Evolutionary conservation across 352 stramenopile species (phyloP).

Genomic region (Stramenopiles sp.): DNA sequence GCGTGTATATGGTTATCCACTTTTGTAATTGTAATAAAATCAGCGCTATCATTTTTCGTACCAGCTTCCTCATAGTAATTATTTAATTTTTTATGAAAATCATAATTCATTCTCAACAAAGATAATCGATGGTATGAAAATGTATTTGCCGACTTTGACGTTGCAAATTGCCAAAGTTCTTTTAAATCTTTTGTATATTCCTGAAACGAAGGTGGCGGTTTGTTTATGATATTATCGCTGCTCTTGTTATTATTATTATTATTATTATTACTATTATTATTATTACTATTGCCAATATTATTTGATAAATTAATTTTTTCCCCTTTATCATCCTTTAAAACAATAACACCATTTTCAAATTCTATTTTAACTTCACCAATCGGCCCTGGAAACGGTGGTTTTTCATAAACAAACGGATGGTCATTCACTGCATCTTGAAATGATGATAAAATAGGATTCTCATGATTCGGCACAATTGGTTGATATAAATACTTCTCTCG

Average conservation of each 20-base stretch:
- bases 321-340: neutral
- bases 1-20: constrained; percentile 97
- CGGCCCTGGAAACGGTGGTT: neutral
- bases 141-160: neutral
- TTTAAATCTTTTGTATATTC: neutral
- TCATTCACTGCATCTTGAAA: neutral
- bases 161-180: neutral
- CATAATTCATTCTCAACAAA: neutral
- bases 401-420: neutral
- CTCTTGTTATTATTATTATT: neutral
- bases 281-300: neutral
- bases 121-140: neutral
- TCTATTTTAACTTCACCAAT: neutral
- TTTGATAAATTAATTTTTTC: neutral
- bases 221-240: neutral
- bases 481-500: neutral
- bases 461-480: neutral
- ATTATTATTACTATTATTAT: no score
- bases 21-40: constrained; percentile 94
- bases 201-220: neutral
- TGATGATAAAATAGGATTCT: neutral
- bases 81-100: neutral
- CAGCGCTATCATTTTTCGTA: constrained; percentile 14
- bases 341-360: neutral
- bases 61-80: neutral